Evolutionary conservation across 179 eudicot species (phyloP), one percentile per base, ranked within the genome.

Genomic region (Sideroxylon spinosum): DNA sequence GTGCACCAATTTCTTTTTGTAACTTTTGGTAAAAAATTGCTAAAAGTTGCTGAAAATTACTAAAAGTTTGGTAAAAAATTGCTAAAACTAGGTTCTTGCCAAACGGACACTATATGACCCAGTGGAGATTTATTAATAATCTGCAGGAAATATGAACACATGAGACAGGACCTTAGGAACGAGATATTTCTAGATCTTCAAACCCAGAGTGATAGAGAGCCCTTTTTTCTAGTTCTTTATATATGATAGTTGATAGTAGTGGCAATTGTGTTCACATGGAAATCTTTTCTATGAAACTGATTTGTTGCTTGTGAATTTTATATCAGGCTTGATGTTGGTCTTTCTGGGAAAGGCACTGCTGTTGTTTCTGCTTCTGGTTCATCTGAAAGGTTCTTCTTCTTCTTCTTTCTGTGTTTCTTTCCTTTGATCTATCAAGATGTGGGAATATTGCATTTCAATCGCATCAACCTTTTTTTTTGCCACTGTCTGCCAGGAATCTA

Each of bases 321-420:
- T 77, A 68, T 23, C 92, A 91, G 95, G 73, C 82, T 75, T 69
- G 97, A 95, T 79, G 86, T 62, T 87, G 93, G 95, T 81, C 83
- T 68, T 57, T 75, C 88, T 76, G 86, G 92, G 73, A 93, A 84
- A 86, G 88, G 91, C 86, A 85, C 79, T 53, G 76, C 96, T 4
- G 66, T 91, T 77, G 78, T 91, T 75, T 86, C 95, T 74, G 70
- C 90, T 80, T 82, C 87, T 46, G 87, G 88, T 71, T 82, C 87
- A 68, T 85, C 96, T 63, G 94, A 93, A 46, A 93, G 97, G 98
- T 94, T 65, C 10, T 25, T 56, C 19, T 26, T 50, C 49, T 68
- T 74, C 60, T 46, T 53, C 26, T 44, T 71, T 32, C 10, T 68
- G 55, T 74, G 57, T n/a, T 11, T 53, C 26, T 48, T 66, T 25